Evolutionary conservation across 345 rosid genomes (phyloP), one percentile per base, ranked within the genome.

Genomic region (Draba incana): DNA sequence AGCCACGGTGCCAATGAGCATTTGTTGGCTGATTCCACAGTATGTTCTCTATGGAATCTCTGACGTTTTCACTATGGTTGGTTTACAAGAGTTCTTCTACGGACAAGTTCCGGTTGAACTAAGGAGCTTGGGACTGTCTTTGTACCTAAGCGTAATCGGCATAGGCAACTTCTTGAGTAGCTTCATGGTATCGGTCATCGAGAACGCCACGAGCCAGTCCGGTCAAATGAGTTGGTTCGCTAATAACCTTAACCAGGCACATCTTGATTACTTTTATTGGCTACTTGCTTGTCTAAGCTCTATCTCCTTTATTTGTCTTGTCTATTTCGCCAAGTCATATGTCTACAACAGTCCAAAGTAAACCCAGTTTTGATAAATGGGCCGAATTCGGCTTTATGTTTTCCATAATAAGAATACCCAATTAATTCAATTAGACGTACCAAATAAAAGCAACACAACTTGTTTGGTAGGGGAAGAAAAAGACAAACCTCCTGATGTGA

Each of bases 1-100:
- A 2, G 77, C 33, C 6, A 64, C 30, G 10, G 33, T 78, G 23
- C 76, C 80, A 5, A 81, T 71, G 80, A 71, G 81, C 8, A 57
- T 75, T 45, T 78, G 69, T 30, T 81, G 81, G 80, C 62, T 78
- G 48, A 51, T 64, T 62, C 81, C 84, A 46, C 78, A 71, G 11
- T 75, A 77, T 16, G 38, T 68, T 11, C 20, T 81, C 48, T 62
- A 13, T 28, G 81, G 79, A 12, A n/a, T 71, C 38, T 39, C 81
- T 0, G 75, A 78, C 16, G 73, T 48, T 35, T 75, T 81, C 50
- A 48, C 77, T 45, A 56, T 71, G 35, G 75, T 79, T 66, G 82
- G 82, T 30, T 60, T 71, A 14, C 79, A 71, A 55, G 82, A 79
- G 16, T 79, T 70, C 7, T 79, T 75, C 61, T 79, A 79, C 44